Percentiles rank a stretch among this genome's conserved stretches.
phyloP scores from a whole-genome alignment of 163 green algal genomes.

The Scenedesmus sp. region DNA sequence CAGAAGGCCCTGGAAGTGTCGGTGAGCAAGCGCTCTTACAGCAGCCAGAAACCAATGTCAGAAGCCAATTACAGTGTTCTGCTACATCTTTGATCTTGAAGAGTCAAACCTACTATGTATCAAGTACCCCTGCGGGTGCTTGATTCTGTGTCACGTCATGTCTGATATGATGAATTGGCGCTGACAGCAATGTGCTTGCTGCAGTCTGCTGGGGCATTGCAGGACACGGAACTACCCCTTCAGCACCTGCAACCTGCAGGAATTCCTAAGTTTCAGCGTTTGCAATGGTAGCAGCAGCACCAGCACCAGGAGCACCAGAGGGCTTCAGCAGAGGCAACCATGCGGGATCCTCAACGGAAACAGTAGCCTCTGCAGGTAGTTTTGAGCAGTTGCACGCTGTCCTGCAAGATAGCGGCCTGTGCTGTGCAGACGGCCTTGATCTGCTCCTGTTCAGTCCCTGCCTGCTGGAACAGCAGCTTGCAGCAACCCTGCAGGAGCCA shows the following conservation, averaged over 20 bases:
- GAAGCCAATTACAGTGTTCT: background rate
- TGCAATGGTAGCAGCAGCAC: background rate
- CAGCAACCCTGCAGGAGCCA: background rate
- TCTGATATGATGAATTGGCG: background rate
- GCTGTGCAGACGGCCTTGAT: no score
- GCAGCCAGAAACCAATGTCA: background rate
- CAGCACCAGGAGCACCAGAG: background rate
- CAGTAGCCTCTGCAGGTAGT: background rate
- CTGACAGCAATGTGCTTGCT: background rate
- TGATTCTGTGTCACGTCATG: no score
- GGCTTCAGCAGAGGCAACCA: background rate
- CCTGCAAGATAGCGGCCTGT: background rate
- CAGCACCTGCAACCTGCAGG: background rate
- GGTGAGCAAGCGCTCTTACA: background rate
- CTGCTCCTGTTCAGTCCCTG: background rate
- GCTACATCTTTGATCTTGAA: background rate
- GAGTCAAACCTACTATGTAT: no score
- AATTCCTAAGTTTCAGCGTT: background rate
- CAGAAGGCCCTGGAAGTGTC: background rate
- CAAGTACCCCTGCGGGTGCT: no score
- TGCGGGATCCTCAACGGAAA: background rate
- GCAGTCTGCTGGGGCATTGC: no score
- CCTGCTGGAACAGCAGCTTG: constrained; percentile 3
- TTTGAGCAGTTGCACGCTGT: background rate
- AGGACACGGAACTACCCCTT: background rate